Conservation (phyloP, 495 filamentous ascomycete species). For the Penicillium cosmopolitanum region DNA sequence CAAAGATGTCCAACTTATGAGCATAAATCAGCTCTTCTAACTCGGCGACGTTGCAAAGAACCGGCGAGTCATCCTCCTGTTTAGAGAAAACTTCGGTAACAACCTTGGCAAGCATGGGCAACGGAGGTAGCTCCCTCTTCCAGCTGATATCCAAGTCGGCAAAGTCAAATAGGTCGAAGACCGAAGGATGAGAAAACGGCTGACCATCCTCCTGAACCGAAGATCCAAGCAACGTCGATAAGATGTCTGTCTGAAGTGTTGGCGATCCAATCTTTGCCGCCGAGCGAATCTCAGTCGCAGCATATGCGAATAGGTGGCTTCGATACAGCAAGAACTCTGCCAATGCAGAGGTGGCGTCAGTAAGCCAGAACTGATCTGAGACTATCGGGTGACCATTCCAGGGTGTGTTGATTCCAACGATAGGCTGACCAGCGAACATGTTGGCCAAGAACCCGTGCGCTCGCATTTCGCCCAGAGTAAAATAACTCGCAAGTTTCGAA, state of each 20-base stretch:
- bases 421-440: slow-evolving; percentile 65
- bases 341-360: slow-evolving; percentile 64
- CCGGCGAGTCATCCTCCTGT: slow-evolving; percentile 47
- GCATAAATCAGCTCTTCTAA: slow-evolving; percentile 65
- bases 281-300: slow-evolving; percentile 80
- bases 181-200: slow-evolving; percentile 63
- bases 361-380: slow-evolving; percentile 65
- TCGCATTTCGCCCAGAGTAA: slow-evolving; percentile 78
- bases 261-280: slow-evolving; percentile 69
- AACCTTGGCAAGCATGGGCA: slow-evolving; percentile 61
- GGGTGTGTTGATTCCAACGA: slow-evolving; percentile 61
- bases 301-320: slow-evolving; percentile 77
- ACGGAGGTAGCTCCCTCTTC: slow-evolving; percentile 48
- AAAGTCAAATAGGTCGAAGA: slow-evolving; percentile 96
- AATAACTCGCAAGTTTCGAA: slow-evolving; percentile 74
- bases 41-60: slow-evolving; percentile 59
- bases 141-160: slow-evolving; percentile 67
- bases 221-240: slow-evolving; percentile 77
- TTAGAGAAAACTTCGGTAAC: slow-evolving; percentile 63
- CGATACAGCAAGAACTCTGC: slow-evolving; percentile 75
- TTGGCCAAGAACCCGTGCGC: slow-evolving; percentile 72
- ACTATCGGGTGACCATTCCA: slow-evolving; percentile 68
- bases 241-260: slow-evolving; percentile 74
- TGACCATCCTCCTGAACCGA: slow-evolving; percentile 66
- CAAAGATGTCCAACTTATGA: slow-evolving; percentile 55